Evolutionary conservation across 371 early-diverging fungal genomes (phyloP).

Genomic region (Syncephalastrum contaminatum): DNA sequence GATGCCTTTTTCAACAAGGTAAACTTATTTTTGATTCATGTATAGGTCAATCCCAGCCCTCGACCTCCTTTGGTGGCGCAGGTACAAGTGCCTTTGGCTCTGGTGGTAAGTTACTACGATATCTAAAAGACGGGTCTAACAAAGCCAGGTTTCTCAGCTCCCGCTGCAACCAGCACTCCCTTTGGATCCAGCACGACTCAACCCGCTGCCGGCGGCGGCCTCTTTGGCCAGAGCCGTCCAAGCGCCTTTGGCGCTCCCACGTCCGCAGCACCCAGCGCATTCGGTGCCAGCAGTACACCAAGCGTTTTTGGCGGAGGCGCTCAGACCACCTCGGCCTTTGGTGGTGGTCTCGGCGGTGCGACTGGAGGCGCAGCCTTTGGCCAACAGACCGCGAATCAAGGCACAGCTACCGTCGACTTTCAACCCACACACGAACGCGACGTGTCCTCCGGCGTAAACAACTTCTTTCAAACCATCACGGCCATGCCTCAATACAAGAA

Average conservation of each 20-base stretch:
- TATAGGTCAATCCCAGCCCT: neutral
- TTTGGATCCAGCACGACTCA: conserved; percentile 35
- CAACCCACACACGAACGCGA: conserved; percentile 68
- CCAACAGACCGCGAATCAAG: conserved; percentile 54
- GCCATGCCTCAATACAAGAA: conserved; percentile 91
- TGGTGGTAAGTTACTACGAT: conserved; percentile 14
- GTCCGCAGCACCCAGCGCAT: conserved; percentile 23
- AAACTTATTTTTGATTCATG: neutral
- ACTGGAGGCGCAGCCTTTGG: conserved; percentile 47
- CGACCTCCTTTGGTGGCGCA: conserved; percentile 10
- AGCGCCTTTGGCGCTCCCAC: conserved; percentile 24
- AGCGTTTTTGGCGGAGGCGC: conserved; percentile 27
- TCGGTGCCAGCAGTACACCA: conserved; percentile 19
- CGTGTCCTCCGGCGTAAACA: conserved; percentile 51
- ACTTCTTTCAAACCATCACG: conserved; percentile 74
- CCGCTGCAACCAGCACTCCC: conserved; percentile 24
- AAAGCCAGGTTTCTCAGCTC: neutral
- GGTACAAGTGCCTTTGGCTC: conserved; percentile 14
- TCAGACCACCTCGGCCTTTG: conserved; percentile 35
- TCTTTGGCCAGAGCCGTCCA: conserved; percentile 41
- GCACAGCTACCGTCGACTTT: conserved; percentile 82
- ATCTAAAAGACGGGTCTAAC: neutral
- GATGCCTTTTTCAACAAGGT: too few species aligned
- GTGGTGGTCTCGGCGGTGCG: conserved; percentile 23
- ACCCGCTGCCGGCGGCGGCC: conserved; percentile 47